Conservation (phyloP, 2,329 filamentous ascomycete species). For the Lecanoromycetidae sp. region DNA sequence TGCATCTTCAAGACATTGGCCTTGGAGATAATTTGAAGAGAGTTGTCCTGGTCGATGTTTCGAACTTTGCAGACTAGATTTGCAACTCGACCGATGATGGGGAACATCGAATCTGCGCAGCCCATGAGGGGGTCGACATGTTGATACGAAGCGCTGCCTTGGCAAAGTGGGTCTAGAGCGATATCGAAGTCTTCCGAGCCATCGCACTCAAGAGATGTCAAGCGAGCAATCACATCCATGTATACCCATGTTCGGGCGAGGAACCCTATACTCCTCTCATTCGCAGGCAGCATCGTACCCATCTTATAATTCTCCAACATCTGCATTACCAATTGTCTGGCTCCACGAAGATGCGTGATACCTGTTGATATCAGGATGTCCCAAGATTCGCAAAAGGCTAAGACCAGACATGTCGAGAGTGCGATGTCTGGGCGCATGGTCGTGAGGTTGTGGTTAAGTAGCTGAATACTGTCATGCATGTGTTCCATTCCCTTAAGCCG, state of each 20-base stretch:
- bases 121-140: conserved; percentile 62
- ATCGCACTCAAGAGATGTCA: conserved; percentile 51
- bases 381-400: conserved; percentile 61
- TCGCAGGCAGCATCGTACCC: conserved; percentile 30
- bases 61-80: conserved; percentile 53
- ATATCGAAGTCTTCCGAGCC: conserved; percentile 44
- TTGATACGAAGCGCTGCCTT: conserved; percentile 35
- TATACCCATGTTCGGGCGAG: conserved; percentile 62
- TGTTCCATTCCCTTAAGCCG: conserved; percentile 55
- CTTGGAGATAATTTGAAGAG: conserved; percentile 48
- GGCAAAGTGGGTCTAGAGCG: conserved; percentile 31
- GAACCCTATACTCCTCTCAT: conserved; percentile 48
- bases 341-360: conserved; percentile 56
- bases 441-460: conserved; percentile 46
- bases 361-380: conserved; percentile 57
- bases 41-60: conserved; percentile 43
- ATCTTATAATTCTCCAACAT: conserved; percentile 37
- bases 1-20: conserved; percentile 49
- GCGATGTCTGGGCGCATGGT: conserved; percentile 54
- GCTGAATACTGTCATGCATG: conserved; percentile 52
- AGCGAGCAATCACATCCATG: conserved; percentile 58
- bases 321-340: conserved; percentile 50
- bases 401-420: conserved; percentile 55
- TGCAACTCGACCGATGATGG: conserved; percentile 54
- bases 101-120: conserved; percentile 55